Evolutionary conservation across 78 protist species (phyloP).

Genomic region (Mastigamoeba balamuthi): DNA sequence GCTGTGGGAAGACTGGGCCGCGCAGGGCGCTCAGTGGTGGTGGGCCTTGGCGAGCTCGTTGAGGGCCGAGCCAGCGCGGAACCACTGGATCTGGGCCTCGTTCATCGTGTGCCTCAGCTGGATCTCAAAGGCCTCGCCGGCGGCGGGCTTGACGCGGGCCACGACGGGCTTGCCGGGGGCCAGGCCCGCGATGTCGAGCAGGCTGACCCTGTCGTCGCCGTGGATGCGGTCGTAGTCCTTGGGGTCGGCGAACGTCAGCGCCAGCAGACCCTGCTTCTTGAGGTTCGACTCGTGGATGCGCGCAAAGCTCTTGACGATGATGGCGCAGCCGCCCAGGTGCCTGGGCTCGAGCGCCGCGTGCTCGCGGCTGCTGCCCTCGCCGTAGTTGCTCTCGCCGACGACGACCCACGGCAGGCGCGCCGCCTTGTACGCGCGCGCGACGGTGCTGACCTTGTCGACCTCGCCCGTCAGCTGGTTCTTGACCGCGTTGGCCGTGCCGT

Average conservation of each 20-base stretch:
- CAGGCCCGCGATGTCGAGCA: slow-evolving; percentile 44
- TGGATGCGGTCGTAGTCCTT: slow-evolving; percentile 71
- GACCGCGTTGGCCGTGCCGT: slow-evolving; percentile 75
- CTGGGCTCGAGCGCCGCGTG: slow-evolving; percentile 94
- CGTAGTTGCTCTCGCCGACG: slow-evolving; percentile 91
- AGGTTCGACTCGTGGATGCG: slow-evolving; percentile 95
- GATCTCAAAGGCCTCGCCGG: slow-evolving; percentile 23
- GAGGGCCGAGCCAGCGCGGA: slow-evolving; percentile 85
- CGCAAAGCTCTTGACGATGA: slow-evolving; percentile 85
- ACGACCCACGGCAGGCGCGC: slow-evolving; percentile 80
- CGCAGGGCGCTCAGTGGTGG: too few relatives aligned
- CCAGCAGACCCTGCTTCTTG: slow-evolving; percentile 91
- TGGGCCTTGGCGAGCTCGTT: slow-evolving; percentile 58
- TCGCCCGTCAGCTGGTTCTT: slow-evolving; percentile 72
- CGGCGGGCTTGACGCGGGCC: slow-evolving; percentile 27
- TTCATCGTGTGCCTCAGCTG: slow-evolving; percentile 82
- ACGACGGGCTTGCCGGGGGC: slow-evolving; percentile 70
- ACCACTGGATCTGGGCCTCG: slow-evolving; percentile 88
- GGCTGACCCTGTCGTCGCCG: slow-evolving; percentile 56
- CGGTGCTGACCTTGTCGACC: slow-evolving; percentile 63
- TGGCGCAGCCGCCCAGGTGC: slow-evolving; percentile 83
- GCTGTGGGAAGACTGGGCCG: too few relatives aligned
- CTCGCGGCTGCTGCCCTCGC: slow-evolving; percentile 90
- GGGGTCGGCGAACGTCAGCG: slow-evolving; percentile 83
- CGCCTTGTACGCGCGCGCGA: slow-evolving; percentile 80